phyloP scores from a whole-genome alignment of 139 green algal species.

The Desmodesmus armatus region DNA sequence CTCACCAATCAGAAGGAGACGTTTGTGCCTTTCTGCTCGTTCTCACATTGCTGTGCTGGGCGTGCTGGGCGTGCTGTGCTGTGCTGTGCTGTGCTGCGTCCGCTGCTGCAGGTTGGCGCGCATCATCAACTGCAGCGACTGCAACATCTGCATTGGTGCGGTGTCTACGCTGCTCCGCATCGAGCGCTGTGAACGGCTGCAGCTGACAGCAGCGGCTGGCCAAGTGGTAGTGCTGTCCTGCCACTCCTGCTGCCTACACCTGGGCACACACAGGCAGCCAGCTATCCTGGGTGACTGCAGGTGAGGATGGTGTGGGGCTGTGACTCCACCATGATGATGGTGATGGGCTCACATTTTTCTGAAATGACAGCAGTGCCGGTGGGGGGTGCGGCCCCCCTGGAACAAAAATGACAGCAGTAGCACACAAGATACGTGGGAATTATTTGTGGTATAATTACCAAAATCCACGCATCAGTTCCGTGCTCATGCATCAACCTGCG shows the following conservation, averaged over 20 bases:
- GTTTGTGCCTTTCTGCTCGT: background rate
- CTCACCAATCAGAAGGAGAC: background rate
- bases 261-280: conserved; percentile 77
- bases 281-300: conserved; percentile 82
- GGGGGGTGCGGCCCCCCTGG: too few species aligned
- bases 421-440: too few species aligned
- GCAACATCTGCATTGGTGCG: conserved; percentile 82
- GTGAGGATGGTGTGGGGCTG: conserved; percentile 34
- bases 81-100: background rate
- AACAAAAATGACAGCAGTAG: too few species aligned
- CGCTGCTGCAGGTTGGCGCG: conserved; percentile 49
- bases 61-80: background rate
- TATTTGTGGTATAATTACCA: too few species aligned
- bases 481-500: too few species aligned
- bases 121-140: conserved; percentile 86
- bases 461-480: too few species aligned
- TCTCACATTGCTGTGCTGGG: background rate
- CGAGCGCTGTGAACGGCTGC: conserved; percentile 85
- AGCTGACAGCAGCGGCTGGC: conserved; percentile 67
- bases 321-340: too few species aligned
- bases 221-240: conserved; percentile 76
- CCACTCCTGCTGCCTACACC: conserved; percentile 88
- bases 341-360: too few species aligned
- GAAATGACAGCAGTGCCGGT: too few species aligned
- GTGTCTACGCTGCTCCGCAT: conserved; percentile 75